Conservation (phyloP, 768 basidiomycete species). For the Crepidotus variabilis region DNA sequence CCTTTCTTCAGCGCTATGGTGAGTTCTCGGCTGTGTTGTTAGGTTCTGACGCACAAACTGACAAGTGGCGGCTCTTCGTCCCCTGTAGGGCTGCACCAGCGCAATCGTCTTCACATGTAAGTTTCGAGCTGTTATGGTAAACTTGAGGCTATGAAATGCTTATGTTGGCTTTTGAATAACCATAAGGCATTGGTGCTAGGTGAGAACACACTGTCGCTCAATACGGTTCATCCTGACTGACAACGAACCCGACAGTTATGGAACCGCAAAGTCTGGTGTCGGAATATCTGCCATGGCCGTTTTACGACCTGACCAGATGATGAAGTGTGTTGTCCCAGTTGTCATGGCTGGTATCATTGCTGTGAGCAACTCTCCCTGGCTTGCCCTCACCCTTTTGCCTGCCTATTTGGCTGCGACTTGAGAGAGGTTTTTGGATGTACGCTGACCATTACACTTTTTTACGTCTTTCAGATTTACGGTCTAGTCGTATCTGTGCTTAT, state of each 20-base stretch:
- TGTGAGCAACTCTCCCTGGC: constrained; percentile 47
- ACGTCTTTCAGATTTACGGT: constrained; percentile 77
- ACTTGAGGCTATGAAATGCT: background rate
- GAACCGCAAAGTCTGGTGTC: constrained; percentile 98
- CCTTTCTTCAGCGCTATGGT: constrained; percentile 99
- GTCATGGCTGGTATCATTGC: constrained; percentile 99
- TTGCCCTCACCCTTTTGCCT: constrained; percentile 7
- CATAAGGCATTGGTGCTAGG: constrained; percentile 82
- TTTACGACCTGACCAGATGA: constrained; percentile 94
- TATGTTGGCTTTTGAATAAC: constrained; percentile 1
- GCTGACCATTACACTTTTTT: constrained; percentile 4
- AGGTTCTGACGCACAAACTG: constrained; percentile 9
- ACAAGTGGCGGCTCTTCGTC: constrained; percentile 9
- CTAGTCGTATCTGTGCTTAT: constrained; percentile 99
- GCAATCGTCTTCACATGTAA: constrained; percentile 98
- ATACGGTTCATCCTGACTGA: constrained; percentile 6
- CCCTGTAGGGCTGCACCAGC: constrained; percentile 84
- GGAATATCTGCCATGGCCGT: constrained; percentile 98
- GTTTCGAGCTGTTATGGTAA: constrained; percentile 22
- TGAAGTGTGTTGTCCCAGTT: constrained; percentile 96
- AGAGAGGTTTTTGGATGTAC: background rate
- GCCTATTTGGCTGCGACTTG: background rate
- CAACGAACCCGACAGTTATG: constrained; percentile 62
- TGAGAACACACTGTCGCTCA: constrained; percentile 28
- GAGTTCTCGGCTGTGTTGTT: constrained; percentile 22